phyloP scores from a whole-genome alignment of 1,284 basidiomycete genomes.

The Abortiporus biennis region DNA sequence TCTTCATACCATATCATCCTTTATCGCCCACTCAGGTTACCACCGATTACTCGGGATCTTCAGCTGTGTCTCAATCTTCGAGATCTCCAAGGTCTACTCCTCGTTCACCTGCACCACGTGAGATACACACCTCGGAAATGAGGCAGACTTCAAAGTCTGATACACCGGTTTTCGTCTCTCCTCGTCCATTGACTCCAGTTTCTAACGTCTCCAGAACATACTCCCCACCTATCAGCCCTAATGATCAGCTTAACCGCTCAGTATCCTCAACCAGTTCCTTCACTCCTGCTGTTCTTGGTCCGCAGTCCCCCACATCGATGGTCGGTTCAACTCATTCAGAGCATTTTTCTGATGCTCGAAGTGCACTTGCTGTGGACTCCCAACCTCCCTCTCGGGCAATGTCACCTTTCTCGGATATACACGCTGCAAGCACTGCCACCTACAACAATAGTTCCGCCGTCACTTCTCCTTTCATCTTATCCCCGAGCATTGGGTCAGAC shows the following conservation, averaged over 20 bases:
- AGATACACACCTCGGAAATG: too few species aligned
- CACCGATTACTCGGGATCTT: too few species aligned
- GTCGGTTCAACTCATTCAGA: conserved; percentile 16
- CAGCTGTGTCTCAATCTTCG: too few species aligned
- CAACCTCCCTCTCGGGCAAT: conserved; percentile 14
- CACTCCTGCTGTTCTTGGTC: conserved; percentile 18
- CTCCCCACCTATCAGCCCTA: not conserved
- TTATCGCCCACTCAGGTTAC: conserved; percentile 44
- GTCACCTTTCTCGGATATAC: conserved; percentile 22
- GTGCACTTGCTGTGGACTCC: conserved; percentile 8
- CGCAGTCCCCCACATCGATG: conserved; percentile 11
- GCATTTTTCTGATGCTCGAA: conserved; percentile 5
- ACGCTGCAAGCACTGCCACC: conserved; percentile 7
- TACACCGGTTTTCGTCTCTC: conserved; percentile 17
- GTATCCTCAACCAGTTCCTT: conserved; percentile 17
- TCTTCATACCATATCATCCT: conserved; percentile 35
- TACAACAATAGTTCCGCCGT: not conserved
- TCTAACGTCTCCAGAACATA: not conserved
- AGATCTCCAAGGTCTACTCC: too few species aligned
- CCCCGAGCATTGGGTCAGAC: conserved; percentile 8
- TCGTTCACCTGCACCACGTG: too few species aligned
- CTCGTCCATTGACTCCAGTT: conserved; percentile 9
- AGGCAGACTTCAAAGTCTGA: too few species aligned
- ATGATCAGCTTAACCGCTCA: conserved; percentile 11
- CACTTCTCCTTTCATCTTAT: conserved; percentile 7